A percentile compares a stretch with the other conserved stretches of the same genome.
Conservation (phyloP, 2,329 filamentous ascomycete genomes). For the Pyrenochaeta sp. region DNA sequence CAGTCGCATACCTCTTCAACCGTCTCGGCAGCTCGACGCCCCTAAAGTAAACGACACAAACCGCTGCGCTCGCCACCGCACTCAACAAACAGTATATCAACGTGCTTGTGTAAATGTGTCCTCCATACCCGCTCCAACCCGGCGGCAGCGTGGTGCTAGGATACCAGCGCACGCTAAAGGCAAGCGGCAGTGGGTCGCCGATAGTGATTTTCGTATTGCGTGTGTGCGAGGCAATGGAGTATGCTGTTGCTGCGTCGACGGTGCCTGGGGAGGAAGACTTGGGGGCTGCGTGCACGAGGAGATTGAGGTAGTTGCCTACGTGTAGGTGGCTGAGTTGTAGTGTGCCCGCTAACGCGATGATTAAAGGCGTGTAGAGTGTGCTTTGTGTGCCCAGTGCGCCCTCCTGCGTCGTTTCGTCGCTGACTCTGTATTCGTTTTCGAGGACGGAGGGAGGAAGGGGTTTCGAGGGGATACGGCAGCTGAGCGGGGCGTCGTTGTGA, state of each 20-base stretch:
- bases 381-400: conserved; percentile 46
- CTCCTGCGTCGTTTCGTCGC: conserved; percentile 51
- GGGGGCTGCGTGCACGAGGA: conserved; percentile 78
- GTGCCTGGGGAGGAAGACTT: conserved; percentile 68
- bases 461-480: conserved; percentile 86
- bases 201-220: conserved; percentile 76
- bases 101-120: conserved; percentile 60
- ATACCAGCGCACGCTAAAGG: conserved; percentile 87
- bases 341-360: conserved; percentile 88
- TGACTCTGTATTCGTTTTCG: conserved; percentile 39
- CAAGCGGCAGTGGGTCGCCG: conserved; percentile 81
- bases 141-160: conserved; percentile 74
- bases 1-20: conserved; percentile 65
- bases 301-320: conserved; percentile 87
- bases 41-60: conserved; percentile 64
- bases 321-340: conserved; percentile 86
- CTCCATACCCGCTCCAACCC: conserved; percentile 61
- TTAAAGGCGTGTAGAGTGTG: conserved; percentile 75
- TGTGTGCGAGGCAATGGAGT: conserved; percentile 74
- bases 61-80: conserved; percentile 57
- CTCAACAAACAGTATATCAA: conserved; percentile 59
- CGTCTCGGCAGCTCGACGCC: conserved; percentile 61
- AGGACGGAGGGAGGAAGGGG: conserved; percentile 62
- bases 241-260: conserved; percentile 86
- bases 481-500: conserved; percentile 91